phyloP scores from a whole-genome alignment of 306 rosid genomes.

The Morella rubra region DNA sequence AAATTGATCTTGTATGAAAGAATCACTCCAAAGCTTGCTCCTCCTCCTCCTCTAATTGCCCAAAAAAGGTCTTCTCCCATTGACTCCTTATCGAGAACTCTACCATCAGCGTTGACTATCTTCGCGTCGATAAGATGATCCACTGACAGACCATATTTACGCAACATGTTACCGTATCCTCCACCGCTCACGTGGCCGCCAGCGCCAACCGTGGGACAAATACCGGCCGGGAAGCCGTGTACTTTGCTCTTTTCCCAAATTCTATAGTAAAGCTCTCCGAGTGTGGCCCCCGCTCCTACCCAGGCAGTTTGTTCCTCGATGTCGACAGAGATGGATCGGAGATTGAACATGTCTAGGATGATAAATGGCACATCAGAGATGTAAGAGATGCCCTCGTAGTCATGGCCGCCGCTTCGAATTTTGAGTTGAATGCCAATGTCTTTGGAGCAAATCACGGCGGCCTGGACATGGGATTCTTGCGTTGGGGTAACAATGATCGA shows the following conservation, averaged over 20 bases:
- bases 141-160: constrained; percentile 61
- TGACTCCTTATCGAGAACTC: constrained; percentile 42
- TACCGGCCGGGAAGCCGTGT: constrained; percentile 70
- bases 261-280: constrained; percentile 67
- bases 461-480: constrained; percentile 50
- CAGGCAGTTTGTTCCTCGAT: constrained; percentile 41
- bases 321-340: constrained; percentile 50
- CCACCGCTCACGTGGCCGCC: constrained; percentile 88
- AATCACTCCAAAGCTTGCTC: constrained; percentile 71
- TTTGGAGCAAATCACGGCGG: constrained; percentile 57
- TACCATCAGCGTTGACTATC: constrained; percentile 63
- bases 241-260: constrained; percentile 63
- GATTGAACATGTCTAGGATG: constrained; percentile 70
- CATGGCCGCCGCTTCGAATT: constrained; percentile 84
- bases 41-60: constrained; percentile 87
- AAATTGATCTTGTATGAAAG: constrained; percentile 54
- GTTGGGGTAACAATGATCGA: constrained; percentile 54
- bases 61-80: constrained; percentile 89
- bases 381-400: constrained; percentile 72
- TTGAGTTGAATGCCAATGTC: constrained; percentile 45
- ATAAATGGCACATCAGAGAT: constrained; percentile 56
- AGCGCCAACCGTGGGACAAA: constrained; percentile 70
- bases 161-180: constrained; percentile 74
- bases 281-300: constrained; percentile 65
- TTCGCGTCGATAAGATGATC: constrained; percentile 66